Conservation (phyloP, 257 asterid genomes). For the Solanum piurae region DNA sequence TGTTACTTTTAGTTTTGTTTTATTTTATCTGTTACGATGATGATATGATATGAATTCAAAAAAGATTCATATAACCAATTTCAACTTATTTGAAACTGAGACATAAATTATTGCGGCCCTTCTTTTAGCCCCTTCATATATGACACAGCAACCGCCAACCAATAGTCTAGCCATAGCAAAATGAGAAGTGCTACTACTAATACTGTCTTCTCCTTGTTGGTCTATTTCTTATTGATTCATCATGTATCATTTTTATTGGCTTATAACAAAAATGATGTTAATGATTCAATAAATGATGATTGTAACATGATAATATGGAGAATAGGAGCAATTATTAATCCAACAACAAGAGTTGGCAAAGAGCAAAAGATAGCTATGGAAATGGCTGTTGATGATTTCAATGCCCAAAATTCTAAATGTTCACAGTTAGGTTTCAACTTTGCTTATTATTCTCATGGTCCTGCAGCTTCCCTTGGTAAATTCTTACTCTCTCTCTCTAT, state of each 20-base stretch:
- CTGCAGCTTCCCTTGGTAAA: slow-evolving; percentile 38
- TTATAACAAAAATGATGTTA: neutral
- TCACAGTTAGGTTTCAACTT: slow-evolving; percentile 18
- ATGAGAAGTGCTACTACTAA: neutral
- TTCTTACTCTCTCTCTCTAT: neutral
- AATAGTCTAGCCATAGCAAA: neutral
- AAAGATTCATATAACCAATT: neutral
- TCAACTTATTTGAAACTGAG: neutral
- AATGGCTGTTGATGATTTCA: slow-evolving; percentile 32
- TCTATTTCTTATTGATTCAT: neutral
- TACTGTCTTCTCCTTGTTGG: neutral
- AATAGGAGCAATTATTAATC: slow-evolving; percentile 20
- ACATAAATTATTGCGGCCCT: neutral
- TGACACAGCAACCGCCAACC: neutral
- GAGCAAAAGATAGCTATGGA: slow-evolving; percentile 49
- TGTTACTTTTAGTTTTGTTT: neutral
- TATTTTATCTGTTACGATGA: neutral
- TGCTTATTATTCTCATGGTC: slow-evolving; percentile 14
- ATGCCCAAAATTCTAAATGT: slow-evolving; percentile 6
- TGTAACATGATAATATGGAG: neutral
- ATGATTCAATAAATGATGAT: neutral
- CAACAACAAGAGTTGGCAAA: slow-evolving; percentile 28
- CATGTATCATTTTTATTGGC: neutral
- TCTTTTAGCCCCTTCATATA: neutral
- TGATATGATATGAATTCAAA: neutral